Evolutionary conservation across 345 rosid species (phyloP), one percentile per base, ranked within the genome.

Genomic region (Boechera stricta): DNA sequence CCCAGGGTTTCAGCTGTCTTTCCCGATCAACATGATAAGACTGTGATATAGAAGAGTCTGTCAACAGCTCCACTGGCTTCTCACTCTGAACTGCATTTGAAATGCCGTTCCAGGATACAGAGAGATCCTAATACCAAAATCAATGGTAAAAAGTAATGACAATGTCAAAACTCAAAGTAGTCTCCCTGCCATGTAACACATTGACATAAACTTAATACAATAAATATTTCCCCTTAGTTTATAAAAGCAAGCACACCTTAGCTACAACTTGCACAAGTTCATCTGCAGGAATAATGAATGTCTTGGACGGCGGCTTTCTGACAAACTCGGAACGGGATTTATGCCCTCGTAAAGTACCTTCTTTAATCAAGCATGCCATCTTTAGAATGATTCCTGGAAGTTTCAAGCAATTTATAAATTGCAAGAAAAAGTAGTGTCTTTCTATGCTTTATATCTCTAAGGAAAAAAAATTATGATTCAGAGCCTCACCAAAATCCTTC

Each of bases 211-310:
- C 35, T 5, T 24, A 48, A 3, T 0, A 28, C 38, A 62, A 55
- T 28, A 77, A 61, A 45, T 7, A 36, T 15, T 60, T 10, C 64
- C 52, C 16, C 41, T 28, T 18, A 28, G 24, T 44, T 61, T 41
- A 48, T 28, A 71, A n/a, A 65, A 77, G 69, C 11, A 62, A 18
- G 61, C 42, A 81, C 82, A 95, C 99, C 98, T 93, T 89, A 16
- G 97, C 98, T 75, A 88, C 69, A 86, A 96, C 87, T 90, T 93
- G 96, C 77, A 89, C 97, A 80, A 93, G 87, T 56, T 96, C 97
- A 77, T 86, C 87, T 13, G 87, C 93, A 73, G 91, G 90, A 75
- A 96, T 83, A 67, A 91, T 84, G 36, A 93, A 80, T 41, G 88
- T 85, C 81, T 78, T 88, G 74, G 84, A 78, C 61, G 88, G 91